These are phyloP conservation scores for Grammothele lineata DNA, from an alignment of 768 basidiomycete species.

Conservation along the genomic window DNA sequence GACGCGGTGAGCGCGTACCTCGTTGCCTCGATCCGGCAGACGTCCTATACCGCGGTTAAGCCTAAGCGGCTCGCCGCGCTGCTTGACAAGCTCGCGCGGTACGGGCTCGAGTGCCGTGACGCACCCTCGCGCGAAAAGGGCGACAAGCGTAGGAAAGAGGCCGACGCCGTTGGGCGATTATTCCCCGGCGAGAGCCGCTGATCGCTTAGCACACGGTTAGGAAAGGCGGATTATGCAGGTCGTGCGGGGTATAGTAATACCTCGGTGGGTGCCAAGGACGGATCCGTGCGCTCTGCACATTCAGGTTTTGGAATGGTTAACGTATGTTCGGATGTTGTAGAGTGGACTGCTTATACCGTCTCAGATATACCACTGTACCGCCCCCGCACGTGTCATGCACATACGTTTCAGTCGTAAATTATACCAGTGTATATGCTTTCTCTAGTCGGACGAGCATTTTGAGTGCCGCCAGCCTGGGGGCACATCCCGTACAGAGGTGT, in stretches of 20 bases:
- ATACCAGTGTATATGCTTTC: constrained; percentile 24
- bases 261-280: no score
- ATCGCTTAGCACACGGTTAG: neutral
- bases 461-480: constrained; percentile 18
- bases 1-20: constrained; percentile 80
- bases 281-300: no score
- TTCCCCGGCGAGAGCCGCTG: constrained; percentile 58
- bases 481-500: constrained; percentile 13
- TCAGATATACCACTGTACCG: no score
- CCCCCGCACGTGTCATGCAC: no score
- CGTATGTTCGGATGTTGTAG: no score
- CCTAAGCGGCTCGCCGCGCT: constrained; percentile 69
- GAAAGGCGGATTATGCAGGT: no score
- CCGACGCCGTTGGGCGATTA: constrained; percentile 69
- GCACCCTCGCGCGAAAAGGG: constrained; percentile 55
- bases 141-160: constrained; percentile 72
- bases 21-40: constrained; percentile 62
- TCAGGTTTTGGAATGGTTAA: no score
- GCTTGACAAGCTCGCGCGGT: constrained; percentile 74
- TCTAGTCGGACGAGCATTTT: constrained; percentile 23
- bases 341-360: no score
- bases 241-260: no score
- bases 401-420: constrained; percentile 13
- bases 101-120: constrained; percentile 61
- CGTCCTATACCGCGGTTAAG: constrained; percentile 61